Evolutionary conservation across 345 rosid genomes (phyloP).

Genomic region (Turritis glabra): DNA sequence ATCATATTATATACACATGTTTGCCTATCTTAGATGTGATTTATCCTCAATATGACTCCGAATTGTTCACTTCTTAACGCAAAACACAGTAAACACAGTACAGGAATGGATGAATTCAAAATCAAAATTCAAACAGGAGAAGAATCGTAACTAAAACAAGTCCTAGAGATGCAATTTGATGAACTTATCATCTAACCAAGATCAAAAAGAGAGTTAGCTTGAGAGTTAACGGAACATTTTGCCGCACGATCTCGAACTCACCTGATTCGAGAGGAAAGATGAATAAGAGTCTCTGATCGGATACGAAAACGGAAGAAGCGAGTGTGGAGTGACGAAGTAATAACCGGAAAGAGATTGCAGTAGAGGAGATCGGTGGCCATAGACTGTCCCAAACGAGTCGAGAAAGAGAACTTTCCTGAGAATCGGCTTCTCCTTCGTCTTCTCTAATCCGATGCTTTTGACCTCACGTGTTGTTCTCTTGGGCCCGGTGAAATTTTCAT

Average conservation of each 20-base stretch:
- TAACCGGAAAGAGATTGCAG: slow-evolving; percentile 25
- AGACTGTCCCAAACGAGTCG: slow-evolving; percentile 23
- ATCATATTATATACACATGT: too few species aligned
- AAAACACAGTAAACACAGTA: background rate
- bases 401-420: background rate
- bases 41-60: background rate
- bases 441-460: background rate
- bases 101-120: background rate
- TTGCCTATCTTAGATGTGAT: too few species aligned
- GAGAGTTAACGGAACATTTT: background rate
- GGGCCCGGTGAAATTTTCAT: background rate
- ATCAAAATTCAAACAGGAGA: background rate
- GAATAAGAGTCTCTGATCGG: background rate
- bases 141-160: background rate
- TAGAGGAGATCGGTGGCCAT: slow-evolving; percentile 34
- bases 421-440: background rate
- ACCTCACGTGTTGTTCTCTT: slow-evolving; percentile 24
- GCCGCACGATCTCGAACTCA: slow-evolving; percentile 9
- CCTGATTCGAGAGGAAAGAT: background rate
- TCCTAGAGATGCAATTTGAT: background rate
- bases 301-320: slow-evolving; percentile 7
- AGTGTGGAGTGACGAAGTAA: slow-evolving; percentile 8
- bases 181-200: slow-evolving; percentile 7
- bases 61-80: background rate
- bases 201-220: background rate